Base-by-base conservation (phyloP, 1,139 yeast species). In the Pichia sp. region DNA sequence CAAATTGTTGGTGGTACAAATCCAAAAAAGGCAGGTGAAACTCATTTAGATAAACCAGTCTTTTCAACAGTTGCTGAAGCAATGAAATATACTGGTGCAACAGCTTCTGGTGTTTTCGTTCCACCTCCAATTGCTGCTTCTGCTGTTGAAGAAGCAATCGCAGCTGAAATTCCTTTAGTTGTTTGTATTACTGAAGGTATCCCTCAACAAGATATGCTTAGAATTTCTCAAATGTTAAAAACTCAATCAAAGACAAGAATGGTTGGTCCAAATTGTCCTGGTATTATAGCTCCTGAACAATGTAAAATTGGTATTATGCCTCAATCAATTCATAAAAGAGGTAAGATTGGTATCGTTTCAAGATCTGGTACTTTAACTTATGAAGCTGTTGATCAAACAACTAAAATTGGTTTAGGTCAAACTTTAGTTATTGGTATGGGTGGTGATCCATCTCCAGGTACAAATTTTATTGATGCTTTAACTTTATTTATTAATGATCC, bases 231-330 rank as follows among this genome's bases (percentile, higher is more conserved):
- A 68, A 86, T 92, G 65, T 78, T 92, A 69, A 87, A 87, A 73
- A 76, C 95, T 45, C 98, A 92, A 73, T 74, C 80, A 61, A 92
- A 92, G 75, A 90, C 98, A 56, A 83, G 99, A 73, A 74, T 92
- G 60, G 97, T 92, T 43, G 99, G 99, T 57, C 97, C 97, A 62
- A 92, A 92, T 75, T 92, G 98, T 71, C 99, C 99, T 30, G 99
- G 99, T 70, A 78, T 92, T 66, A 90, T 92, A 66, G 94, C 97
- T 51, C 98, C 98, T 49, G 96, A 84, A 53, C 92, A 87, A 69
- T 94, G 97, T 74, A 92, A 95, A 75, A 92, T 92, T 60, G 99
- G 98, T 70, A 92, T 92, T 69, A 94, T 94, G 95, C 99, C 99
- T 45, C 83, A 92, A 53, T 75, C 75, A 66, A 92, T 92, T 68